Evolutionary conservation across 805 yeast species (phyloP).

Genomic region (Lachancea meyersii): DNA sequence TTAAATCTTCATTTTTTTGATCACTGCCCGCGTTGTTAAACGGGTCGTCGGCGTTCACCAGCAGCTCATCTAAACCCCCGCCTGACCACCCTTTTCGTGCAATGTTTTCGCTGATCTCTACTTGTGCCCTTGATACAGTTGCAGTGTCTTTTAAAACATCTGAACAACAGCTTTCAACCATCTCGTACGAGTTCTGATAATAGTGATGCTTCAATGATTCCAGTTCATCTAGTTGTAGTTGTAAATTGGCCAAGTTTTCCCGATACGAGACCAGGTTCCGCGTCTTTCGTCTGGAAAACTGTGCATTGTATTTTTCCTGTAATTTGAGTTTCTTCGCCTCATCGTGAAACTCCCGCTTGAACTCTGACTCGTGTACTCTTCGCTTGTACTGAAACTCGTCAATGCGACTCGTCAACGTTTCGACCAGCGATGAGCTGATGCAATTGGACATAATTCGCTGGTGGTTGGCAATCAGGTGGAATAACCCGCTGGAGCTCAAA

Average conservation of each 20-base stretch:
- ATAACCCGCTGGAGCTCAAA: slow-evolving; percentile 68
- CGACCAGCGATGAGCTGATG: slow-evolving; percentile 48
- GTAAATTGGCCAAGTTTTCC: slow-evolving; percentile 57
- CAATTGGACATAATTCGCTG: slow-evolving; percentile 61
- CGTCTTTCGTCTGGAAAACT: slow-evolving; percentile 51
- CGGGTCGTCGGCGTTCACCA: slow-evolving; percentile 62
- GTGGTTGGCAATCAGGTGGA: slow-evolving; percentile 69
- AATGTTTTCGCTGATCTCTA: slow-evolving; percentile 72
- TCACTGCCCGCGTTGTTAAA: slow-evolving; percentile 18
- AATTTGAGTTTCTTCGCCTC: slow-evolving; percentile 48
- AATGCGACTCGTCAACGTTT: slow-evolving; percentile 44
- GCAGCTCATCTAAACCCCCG: slow-evolving; percentile 71
- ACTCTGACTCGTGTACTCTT: slow-evolving; percentile 43
- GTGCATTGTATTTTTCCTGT: slow-evolving; percentile 56
- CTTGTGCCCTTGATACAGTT: slow-evolving; percentile 66
- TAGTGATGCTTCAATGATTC: slow-evolving; percentile 71
- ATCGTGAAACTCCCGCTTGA: slow-evolving; percentile 47
- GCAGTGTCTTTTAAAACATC: slow-evolving; percentile 51
- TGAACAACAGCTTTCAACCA: slow-evolving; percentile 57
- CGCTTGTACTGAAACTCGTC: slow-evolving; percentile 41
- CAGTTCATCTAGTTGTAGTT: slow-evolving; percentile 71
- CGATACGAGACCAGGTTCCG: slow-evolving; percentile 66
- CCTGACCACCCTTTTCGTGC: slow-evolving; percentile 85
- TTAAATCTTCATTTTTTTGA: slow-evolving; percentile 11
- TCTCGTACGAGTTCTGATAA: slow-evolving; percentile 54